phyloP scores from a whole-genome alignment of 352 stramenopile species.

The Pelagophyceae sp. region DNA sequence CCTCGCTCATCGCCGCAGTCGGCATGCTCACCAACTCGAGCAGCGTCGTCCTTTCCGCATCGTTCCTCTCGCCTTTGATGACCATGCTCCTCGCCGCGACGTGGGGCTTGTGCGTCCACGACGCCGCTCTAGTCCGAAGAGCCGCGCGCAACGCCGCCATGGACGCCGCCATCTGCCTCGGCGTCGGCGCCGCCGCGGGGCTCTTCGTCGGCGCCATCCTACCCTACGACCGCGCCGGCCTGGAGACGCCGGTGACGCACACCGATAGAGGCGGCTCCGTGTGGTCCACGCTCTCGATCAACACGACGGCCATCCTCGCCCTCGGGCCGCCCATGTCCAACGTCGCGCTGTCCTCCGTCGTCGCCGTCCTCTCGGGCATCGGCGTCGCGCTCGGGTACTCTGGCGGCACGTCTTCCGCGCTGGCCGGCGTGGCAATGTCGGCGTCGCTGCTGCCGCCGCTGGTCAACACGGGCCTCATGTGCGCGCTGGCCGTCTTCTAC shows the following conservation, averaged over 20 bases:
- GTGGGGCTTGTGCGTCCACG: neutral
- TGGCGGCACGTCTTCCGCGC: neutral
- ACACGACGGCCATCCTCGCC: neutral
- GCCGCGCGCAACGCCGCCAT: neutral
- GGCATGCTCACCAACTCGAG: neutral
- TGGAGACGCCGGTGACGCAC: neutral
- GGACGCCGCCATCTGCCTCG: neutral
- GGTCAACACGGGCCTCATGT: neutral
- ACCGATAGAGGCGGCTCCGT: too few species aligned
- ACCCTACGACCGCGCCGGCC: neutral
- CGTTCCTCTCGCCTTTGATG: neutral
- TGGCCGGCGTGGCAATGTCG: neutral
- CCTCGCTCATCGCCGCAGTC: neutral
- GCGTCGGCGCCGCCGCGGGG: neutral
- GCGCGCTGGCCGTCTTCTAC: neutral
- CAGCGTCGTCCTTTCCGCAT: neutral
- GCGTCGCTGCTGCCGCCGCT: neutral
- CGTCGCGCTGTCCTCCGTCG: neutral
- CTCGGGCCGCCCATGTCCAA: neutral
- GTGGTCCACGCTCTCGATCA: neutral
- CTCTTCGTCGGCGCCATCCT: neutral
- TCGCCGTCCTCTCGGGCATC: neutral
- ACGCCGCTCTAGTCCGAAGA: neutral
- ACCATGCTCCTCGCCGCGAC: neutral
- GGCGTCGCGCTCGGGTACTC: neutral